A percentile compares a stretch with the other conserved stretches of the same genome.
phyloP scores from a whole-genome alignment of 208 protist species.

The Wallacemonas rigidus region DNA sequence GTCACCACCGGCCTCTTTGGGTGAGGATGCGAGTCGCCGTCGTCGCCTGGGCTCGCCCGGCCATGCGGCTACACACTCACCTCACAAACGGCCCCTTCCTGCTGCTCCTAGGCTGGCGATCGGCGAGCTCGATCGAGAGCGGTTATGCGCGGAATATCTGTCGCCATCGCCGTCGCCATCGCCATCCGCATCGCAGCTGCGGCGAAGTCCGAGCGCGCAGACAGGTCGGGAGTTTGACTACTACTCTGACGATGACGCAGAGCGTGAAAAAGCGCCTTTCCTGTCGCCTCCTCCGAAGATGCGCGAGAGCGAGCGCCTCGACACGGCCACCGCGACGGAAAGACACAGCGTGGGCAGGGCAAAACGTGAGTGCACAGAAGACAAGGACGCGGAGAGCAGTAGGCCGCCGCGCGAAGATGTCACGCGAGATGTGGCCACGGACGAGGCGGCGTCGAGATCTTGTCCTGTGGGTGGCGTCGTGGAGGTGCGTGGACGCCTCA shows the following conservation, averaged over 20 bases:
- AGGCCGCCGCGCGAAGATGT: too few relatives aligned
- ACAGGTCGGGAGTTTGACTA: background rate
- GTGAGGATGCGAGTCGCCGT: background rate
- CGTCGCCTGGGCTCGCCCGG: background rate
- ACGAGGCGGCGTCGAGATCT: too few relatives aligned
- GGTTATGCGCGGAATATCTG: background rate
- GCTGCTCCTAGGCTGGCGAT: too few relatives aligned
- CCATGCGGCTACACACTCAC: constrained; percentile 8
- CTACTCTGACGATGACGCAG: constrained; percentile 1
- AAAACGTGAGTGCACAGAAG: too few relatives aligned
- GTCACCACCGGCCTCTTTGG: background rate
- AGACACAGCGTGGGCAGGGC: background rate
- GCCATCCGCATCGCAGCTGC: background rate
- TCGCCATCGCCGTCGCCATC: background rate
- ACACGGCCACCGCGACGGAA: background rate
- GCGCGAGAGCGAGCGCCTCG: background rate
- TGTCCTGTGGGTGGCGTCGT: too few relatives aligned
- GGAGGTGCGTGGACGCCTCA: too few relatives aligned
- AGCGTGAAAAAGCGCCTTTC: background rate
- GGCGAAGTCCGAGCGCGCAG: constrained; percentile 1
- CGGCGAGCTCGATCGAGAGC: too few relatives aligned
- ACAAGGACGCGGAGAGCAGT: too few relatives aligned
- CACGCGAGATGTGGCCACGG: too few relatives aligned
- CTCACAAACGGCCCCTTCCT: constrained; percentile 7
- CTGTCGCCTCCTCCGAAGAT: constrained; percentile 6